Evolutionary conservation across 305 asterid genomes (phyloP).

Genomic region (Fraxinus platypoda): DNA sequence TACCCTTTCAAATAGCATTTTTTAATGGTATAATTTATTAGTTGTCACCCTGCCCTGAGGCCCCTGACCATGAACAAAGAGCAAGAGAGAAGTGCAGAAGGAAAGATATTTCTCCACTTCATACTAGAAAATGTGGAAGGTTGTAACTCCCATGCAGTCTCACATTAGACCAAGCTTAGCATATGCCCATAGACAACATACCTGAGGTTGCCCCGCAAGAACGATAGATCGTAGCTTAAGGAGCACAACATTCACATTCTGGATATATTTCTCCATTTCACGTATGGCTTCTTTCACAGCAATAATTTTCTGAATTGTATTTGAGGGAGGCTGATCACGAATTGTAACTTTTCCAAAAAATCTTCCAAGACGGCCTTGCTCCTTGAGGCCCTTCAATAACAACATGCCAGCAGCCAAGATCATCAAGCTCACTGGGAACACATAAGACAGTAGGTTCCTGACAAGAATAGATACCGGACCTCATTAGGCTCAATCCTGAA

Average conservation of each 20-base stretch:
- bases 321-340: slow-evolving; percentile 91
- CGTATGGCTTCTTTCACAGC: slow-evolving; percentile 93
- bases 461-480: slow-evolving; percentile 18
- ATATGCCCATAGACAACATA: slow-evolving; percentile 22
- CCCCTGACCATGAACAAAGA: background rate
- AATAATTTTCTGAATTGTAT: slow-evolving; percentile 84
- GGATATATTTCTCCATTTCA: slow-evolving; percentile 80
- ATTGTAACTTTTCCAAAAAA: slow-evolving; percentile 85
- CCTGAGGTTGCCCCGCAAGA: slow-evolving; percentile 97
- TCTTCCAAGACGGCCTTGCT: slow-evolving; percentile 96
- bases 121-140: background rate
- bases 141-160: background rate
- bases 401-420: slow-evolving; percentile 68
- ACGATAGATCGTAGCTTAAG: slow-evolving; percentile 79
- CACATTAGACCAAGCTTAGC: background rate
- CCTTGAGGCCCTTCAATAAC: slow-evolving; percentile 84
- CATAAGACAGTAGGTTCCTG: slow-evolving; percentile 80
- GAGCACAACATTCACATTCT: slow-evolving; percentile 72
- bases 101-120: background rate
- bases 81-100: background rate
- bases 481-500: slow-evolving; percentile 6
- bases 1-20: background rate
- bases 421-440: slow-evolving; percentile 78
- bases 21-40: background rate
- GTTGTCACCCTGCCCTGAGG: background rate